Evolutionary conservation across 2,329 filamentous ascomycete genomes (phyloP), one percentile per base, ranked within the genome.

Genomic region (Aquanectria penicillioides): DNA sequence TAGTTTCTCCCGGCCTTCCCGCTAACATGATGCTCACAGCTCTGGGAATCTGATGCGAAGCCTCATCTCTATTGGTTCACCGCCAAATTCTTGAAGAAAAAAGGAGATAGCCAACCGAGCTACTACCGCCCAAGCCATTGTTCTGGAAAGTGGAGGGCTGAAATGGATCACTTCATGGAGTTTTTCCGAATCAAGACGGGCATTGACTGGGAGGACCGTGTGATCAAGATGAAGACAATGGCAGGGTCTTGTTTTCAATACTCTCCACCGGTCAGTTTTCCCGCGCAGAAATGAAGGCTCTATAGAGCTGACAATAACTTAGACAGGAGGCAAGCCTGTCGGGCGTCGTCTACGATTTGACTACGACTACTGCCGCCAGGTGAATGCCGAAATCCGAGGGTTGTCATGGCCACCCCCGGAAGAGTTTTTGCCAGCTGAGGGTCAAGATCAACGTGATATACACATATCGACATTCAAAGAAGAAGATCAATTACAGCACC

Each of bases 31-130:
- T 18, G 2, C 5, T 8, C 10, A n/a, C 62, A 93, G 89, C 80
- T 94, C 47, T 91, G 87, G 76, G 86, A 92, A 72, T 89, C 88
- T 5, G 81, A 86, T 59, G 77, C 81, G 10, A 74, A 76, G 12
- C 89, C 89, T 0, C 79, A 77, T 57, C 81, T 84, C 0, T 93
- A 92, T 75, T 83, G 82, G 63, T 84, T 86, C 40, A 84, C 84
- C 7, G 81, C 80, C 41, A 85, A 84, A 51, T 79, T 78, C 63
- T 79, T 78, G 66, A 78, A 78, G 49, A 77, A 74, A 52, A 78
- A 74, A 6, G 72, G 74, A 6, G 75, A 75, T 57, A 68, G 63
- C 6, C 71, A 74, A 15, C 71, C 78, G 6, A 72, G 65, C 3
- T 76, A 76, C 29, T 66, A 78, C 57, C 75, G 78, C 0, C 76